Evolutionary conservation across 805 yeast species (phyloP).

Genomic region (Isabelozyma rhagii): DNA sequence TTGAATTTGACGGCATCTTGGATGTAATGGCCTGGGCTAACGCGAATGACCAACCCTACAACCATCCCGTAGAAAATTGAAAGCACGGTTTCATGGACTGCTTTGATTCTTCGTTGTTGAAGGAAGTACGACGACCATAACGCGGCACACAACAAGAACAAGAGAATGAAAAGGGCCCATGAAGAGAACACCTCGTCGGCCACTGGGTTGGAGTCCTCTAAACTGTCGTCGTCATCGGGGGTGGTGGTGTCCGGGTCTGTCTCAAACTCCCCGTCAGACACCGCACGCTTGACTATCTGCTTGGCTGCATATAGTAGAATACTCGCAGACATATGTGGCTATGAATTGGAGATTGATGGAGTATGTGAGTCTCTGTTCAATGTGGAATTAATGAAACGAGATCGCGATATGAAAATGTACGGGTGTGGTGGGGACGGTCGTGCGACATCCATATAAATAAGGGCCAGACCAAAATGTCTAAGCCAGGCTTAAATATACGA

Average conservation of each 20-base stretch:
- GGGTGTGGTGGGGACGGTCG: too few relatives aligned
- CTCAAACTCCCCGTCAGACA: constrained; percentile 23
- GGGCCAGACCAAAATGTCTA: too few relatives aligned
- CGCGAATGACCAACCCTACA: constrained; percentile 85
- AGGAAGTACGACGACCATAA: constrained; percentile 93
- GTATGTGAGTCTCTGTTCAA: too few relatives aligned
- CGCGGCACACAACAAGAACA: constrained; percentile 79
- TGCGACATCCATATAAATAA: too few relatives aligned
- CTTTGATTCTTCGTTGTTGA: constrained; percentile 87
- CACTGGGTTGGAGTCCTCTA: constrained; percentile 73
- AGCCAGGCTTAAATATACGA: too few relatives aligned
- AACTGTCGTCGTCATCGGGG: constrained; percentile 45
- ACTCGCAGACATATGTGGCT: constrained; percentile 9
- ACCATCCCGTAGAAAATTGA: constrained; percentile 97
- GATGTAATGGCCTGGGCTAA: constrained; percentile 94
- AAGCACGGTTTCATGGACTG: constrained; percentile 95
- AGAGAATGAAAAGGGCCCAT: constrained; percentile 91
- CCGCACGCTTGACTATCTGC: constrained; percentile 27
- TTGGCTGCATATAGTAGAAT: constrained; percentile 22
- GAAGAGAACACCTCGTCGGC: constrained; percentile 94
- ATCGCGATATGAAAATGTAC: too few relatives aligned
- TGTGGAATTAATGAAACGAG: too few relatives aligned
- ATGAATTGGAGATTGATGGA: background rate
- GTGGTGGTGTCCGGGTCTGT: constrained; percentile 39
- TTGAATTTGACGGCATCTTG: constrained; percentile 96